phyloP scores from a whole-genome alignment of 2,329 filamentous ascomycete species.

The Fusarium metavorans region DNA sequence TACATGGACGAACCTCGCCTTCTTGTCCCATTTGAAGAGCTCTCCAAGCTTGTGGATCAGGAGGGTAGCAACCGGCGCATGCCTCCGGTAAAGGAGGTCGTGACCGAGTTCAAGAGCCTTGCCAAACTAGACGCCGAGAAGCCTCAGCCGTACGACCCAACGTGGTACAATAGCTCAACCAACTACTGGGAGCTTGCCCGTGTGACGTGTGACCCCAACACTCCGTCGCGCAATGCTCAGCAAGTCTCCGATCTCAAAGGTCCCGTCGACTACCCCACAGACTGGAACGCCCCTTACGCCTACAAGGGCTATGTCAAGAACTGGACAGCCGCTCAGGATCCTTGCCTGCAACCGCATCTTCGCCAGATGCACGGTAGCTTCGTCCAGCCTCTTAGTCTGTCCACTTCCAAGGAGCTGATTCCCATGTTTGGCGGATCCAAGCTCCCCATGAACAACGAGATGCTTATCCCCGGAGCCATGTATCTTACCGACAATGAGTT shows the following conservation, averaged over 20 bases:
- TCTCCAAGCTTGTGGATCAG: conserved; percentile 62
- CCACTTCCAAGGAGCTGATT: conserved; percentile 65
- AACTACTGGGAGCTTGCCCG: conserved; percentile 71
- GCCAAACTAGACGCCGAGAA: conserved; percentile 50
- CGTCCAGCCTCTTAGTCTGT: conserved; percentile 64
- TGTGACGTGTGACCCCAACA: conserved; percentile 67
- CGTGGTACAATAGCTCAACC: conserved; percentile 59
- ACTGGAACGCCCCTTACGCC: conserved; percentile 52
- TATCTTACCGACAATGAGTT: conserved; percentile 70
- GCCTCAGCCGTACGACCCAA: conserved; percentile 56
- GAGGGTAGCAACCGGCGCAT: conserved; percentile 61
- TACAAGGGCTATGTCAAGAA: conserved; percentile 66
- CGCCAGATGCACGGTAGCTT: conserved; percentile 68
- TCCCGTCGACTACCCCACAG: conserved; percentile 49
- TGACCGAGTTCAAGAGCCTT: conserved; percentile 58
- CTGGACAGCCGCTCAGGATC: conserved; percentile 68
- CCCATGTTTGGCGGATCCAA: conserved; percentile 74
- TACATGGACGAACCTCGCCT: conserved; percentile 72
- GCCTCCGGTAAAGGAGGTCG: conserved; percentile 56
- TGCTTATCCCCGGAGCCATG: conserved; percentile 73
- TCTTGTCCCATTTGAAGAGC: conserved; percentile 69
- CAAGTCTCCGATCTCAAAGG: conserved; percentile 47
- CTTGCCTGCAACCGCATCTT: conserved; percentile 68
- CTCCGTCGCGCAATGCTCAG: conserved; percentile 56
- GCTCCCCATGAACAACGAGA: conserved; percentile 72